Evolutionary conservation across 2,329 filamentous ascomycete species (phyloP).

Genomic region (Cladosporium sp.): DNA sequence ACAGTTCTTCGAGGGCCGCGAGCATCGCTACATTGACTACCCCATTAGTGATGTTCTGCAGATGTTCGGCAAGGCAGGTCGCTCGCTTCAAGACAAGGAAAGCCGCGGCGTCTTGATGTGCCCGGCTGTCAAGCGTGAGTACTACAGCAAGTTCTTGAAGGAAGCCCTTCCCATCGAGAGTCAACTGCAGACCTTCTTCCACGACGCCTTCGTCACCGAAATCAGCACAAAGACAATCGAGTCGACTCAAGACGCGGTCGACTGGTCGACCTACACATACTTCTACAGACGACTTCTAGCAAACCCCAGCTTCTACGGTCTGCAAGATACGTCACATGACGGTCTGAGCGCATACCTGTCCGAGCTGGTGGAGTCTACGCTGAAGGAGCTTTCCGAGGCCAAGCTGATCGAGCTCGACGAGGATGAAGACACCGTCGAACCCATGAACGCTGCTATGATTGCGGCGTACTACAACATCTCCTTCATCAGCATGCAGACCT

Average conservation of each 20-base stretch:
- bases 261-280: conserved; percentile 98
- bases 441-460: conserved; percentile 96
- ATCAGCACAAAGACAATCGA: conserved; percentile 95
- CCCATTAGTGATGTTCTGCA: conserved; percentile 90
- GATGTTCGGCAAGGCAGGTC: conserved; percentile 94
- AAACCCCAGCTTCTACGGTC: conserved; percentile 94
- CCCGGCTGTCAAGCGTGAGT: conserved; percentile 89
- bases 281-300: conserved; percentile 93
- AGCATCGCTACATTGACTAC: conserved; percentile 97
- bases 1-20: conserved; percentile 93
- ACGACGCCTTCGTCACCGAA: conserved; percentile 95
- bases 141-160: conserved; percentile 98
- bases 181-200: conserved; percentile 85
- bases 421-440: conserved; percentile 78
- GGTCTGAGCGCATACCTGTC: conserved; percentile 93
- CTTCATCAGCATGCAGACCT: conserved; percentile 98
- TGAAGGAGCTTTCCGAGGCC: conserved; percentile 87
- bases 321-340: conserved; percentile 86
- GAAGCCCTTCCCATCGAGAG: conserved; percentile 96
- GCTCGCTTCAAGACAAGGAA: conserved; percentile 74
- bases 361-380: conserved; percentile 87
- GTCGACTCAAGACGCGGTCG: conserved; percentile 94
- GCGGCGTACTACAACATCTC: conserved; percentile 99
- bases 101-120: conserved; percentile 96
- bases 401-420: conserved; percentile 96